These are phyloP conservation scores for Platismatia glauca DNA, from an alignment of 495 filamentous ascomycete species.

Conservation along the genomic window DNA sequence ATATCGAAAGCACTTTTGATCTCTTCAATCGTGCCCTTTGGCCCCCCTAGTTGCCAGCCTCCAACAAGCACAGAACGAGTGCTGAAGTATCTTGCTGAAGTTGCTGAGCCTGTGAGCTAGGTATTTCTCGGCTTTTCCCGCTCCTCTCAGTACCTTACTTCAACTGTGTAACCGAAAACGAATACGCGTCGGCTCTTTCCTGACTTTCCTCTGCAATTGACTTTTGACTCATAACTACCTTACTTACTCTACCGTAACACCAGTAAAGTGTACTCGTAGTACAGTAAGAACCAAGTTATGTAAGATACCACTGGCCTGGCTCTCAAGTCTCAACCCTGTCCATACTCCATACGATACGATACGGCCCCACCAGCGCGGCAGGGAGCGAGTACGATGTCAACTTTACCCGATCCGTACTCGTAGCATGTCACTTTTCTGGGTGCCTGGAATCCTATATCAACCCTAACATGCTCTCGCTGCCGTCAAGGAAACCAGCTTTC, in stretches of 20 bases:
- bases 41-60: no score
- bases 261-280: no score
- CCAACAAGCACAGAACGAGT: no score
- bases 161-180: background rate
- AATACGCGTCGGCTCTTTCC: background rate
- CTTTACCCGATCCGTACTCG: background rate
- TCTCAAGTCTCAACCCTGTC: background rate
- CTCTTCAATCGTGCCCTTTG: no score
- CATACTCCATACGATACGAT: background rate
- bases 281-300: no score
- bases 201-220: background rate
- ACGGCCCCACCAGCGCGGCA: background rate
- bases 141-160: no score
- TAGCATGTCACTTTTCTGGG: background rate
- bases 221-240: no score
- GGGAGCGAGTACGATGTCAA: background rate
- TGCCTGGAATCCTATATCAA: conserved; percentile 1
- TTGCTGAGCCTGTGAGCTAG: no score
- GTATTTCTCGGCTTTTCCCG: background rate
- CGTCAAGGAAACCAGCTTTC: background rate
- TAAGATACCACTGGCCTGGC: no score
- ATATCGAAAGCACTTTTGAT: no score
- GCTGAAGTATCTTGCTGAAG: no score
- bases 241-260: no score
- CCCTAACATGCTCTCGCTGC: background rate